phyloP scores from a whole-genome alignment of 441 rosid species.

The Hura crepitans region DNA sequence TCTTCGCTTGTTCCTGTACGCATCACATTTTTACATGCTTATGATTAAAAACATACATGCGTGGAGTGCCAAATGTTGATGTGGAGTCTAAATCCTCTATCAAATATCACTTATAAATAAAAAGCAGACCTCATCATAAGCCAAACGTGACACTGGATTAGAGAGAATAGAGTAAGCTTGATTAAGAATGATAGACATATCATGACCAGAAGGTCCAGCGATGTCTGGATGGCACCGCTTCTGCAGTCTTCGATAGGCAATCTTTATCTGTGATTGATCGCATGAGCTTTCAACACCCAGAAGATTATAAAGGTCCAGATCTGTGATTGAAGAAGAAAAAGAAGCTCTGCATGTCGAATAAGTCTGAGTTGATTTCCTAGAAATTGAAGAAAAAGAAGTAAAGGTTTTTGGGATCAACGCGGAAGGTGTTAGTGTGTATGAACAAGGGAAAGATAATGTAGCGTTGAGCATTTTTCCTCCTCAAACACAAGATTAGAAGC shows the following conservation, averaged over 20 bases:
- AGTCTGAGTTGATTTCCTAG: conserved; percentile 24
- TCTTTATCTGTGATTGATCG: conserved; percentile 56
- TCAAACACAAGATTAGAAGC: background rate
- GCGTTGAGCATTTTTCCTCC: conserved; percentile 7
- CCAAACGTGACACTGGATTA: conserved; percentile 56
- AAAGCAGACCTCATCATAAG: conserved; percentile 64
- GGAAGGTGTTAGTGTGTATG: conserved; percentile 14
- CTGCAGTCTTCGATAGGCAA: conserved; percentile 66
- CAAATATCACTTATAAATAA: too few species aligned
- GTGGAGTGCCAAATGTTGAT: too few species aligned
- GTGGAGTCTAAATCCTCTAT: too few species aligned
- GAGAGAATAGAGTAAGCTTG: conserved; percentile 68
- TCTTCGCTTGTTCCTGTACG: conserved; percentile 66
- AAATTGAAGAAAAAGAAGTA: conserved; percentile 15
- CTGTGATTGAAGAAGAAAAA: conserved; percentile 34
- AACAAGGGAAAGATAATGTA: conserved; percentile 11
- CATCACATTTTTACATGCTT: too few species aligned
- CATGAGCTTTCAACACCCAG: conserved; percentile 62
- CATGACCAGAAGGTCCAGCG: conserved; percentile 71
- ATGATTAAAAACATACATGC: too few species aligned
- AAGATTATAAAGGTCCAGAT: conserved; percentile 74
- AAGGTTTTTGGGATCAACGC: conserved; percentile 19
- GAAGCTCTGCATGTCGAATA: conserved; percentile 40
- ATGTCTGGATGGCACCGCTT: conserved; percentile 85
- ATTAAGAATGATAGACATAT: conserved; percentile 86